phyloP scores from a whole-genome alignment of 2,329 filamentous ascomycete species.

The Rutstroemia sp. region DNA sequence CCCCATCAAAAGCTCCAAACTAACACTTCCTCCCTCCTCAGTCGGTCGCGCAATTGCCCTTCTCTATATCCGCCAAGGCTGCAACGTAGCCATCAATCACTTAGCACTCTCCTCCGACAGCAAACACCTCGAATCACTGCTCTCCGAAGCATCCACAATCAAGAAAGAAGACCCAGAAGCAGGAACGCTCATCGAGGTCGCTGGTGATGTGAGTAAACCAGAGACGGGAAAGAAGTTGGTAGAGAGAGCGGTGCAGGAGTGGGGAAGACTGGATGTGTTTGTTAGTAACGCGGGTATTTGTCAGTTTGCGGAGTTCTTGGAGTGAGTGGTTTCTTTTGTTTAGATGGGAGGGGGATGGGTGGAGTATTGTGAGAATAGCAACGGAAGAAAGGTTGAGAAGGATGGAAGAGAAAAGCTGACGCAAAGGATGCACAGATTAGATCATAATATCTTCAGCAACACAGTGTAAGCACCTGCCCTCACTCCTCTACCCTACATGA shows the following conservation, averaged over 20 bases:
- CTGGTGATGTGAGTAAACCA: conserved; percentile 71
- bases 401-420: neutral
- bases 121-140: conserved; percentile 44
- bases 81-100: conserved; percentile 74
- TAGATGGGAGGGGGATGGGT: neutral
- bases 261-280: conserved; percentile 64
- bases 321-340: conserved; percentile 36
- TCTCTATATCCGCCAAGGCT: conserved; percentile 70
- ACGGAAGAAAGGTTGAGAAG: neutral
- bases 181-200: conserved; percentile 54
- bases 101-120: conserved; percentile 51
- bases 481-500: no score
- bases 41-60: conserved; percentile 82
- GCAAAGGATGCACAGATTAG: conserved; percentile 40
- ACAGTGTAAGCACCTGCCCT: conserved; percentile 47
- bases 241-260: conserved; percentile 52
- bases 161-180: conserved; percentile 36
- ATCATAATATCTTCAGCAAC: conserved; percentile 59
- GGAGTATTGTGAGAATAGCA: neutral
- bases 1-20: conserved; percentile 23
- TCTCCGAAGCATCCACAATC: conserved; percentile 44
- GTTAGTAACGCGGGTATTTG: conserved; percentile 87
- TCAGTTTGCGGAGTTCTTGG: conserved; percentile 79
- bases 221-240: conserved; percentile 66
- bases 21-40: neutral